Base-by-base conservation (phyloP, 306 rosid genomes). In the Prunus campanulata region DNA sequence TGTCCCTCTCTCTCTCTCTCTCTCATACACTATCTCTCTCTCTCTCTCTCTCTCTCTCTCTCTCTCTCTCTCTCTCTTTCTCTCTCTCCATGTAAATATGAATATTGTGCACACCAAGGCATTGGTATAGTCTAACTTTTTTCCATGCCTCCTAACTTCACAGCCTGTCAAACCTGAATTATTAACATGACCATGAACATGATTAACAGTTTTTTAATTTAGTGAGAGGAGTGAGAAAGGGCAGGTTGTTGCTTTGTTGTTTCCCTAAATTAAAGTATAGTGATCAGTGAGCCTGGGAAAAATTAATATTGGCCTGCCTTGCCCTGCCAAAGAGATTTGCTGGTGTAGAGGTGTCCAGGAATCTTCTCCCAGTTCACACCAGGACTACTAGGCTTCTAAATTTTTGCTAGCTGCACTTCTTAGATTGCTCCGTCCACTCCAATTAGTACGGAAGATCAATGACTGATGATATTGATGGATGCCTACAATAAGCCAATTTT, bases 91-190 rank as follows among this genome's bases (percentile, higher is more conserved):
- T 13, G 70, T 18, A 35, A 19, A 16, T 18, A 65, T 65, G 50
- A 65, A 65, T 35, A 61, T 74, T 74, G 78, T 75, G 67, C 78
- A 75, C 75, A 74, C 88, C 78, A 47, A 84, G 80, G 87, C 91
- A 83, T 80, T 84, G 79, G 61, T 14, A 49, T 74, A 50, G 77
- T 78, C 74, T 87, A 86, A 76, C 84, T 79, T 80, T 78, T 74
- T 76, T 76, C 78, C 81, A 78, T 79, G 81, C 87, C 77, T 85
- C 82, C 86, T 69, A 84, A 80, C 86, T 65, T 83, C 88, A 93
- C 98, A 93, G 97, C 84, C 98, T 91, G 97, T 90, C 96, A 88
- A 80, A 71, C 80, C 83, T 81, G 86, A 91, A 90, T 93, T 83
- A 91, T 91, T 89, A 91, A 81, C 72, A 70, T 18, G 68, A 13